Conservation (phyloP, 2,329 filamentous ascomycete species). For the Colletotrichum chlorophyti region DNA sequence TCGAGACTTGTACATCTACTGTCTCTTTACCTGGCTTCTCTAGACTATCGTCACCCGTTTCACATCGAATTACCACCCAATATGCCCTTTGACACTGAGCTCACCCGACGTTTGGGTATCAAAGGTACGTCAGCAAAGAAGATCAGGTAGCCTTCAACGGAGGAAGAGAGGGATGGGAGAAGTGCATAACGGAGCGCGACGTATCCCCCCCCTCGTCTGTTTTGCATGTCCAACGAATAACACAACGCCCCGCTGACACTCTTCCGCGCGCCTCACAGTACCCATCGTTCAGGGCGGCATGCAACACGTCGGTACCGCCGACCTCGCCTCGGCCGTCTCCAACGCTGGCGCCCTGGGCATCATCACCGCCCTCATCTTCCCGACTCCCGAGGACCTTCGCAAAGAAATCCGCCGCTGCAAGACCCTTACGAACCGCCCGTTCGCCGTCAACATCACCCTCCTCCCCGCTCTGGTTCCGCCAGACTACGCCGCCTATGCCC, state of each 20-base stretch:
- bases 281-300: conserved; percentile 87
- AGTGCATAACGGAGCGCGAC: conserved; percentile 10
- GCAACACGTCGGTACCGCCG: conserved; percentile 85
- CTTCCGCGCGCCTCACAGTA: conserved; percentile 52
- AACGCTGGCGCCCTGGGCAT: conserved; percentile 86
- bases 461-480: conserved; percentile 89
- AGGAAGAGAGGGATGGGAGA: background rate
- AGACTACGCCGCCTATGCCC: conserved; percentile 90
- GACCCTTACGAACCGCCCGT: conserved; percentile 78
- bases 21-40: background rate
- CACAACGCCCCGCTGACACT: conserved; percentile 12
- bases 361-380: conserved; percentile 89
- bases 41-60: background rate
- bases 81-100: conserved; percentile 65
- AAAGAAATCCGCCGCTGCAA: conserved; percentile 91
- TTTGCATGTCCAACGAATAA: too few relatives aligned
- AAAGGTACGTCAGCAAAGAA: conserved; percentile 47
- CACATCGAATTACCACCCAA: too few relatives aligned
- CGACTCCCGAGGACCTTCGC: conserved; percentile 88
- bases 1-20: background rate
- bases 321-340: conserved; percentile 77
- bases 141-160: too few relatives aligned
- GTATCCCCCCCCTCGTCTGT: too few relatives aligned
- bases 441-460: conserved; percentile 94
- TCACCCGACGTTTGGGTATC: conserved; percentile 65